Evolutionary conservation across 1,139 yeast species (phyloP), one percentile per base, ranked within the genome.

Genomic region (Lodderomyces oxycetoniae): DNA sequence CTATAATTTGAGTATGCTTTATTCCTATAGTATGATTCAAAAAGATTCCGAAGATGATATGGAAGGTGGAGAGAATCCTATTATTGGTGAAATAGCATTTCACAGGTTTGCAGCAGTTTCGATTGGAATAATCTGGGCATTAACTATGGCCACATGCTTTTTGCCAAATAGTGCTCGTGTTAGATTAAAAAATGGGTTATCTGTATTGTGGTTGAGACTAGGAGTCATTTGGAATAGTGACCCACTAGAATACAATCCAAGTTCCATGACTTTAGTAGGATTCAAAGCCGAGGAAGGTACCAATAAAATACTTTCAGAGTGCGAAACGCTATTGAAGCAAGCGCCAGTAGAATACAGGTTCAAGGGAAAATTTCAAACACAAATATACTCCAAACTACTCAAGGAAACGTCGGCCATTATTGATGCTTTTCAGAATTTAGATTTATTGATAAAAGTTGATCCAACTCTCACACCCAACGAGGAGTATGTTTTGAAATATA

Each of bases 211-310:
- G 95, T 59, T 86, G 29, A 62, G 88, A 34, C 67, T 86, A 67
- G 95, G 95, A 0, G 68, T 85, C 19, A 70, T 79, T n/a, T 85
- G 95, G 95, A 80, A 79, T 46, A 64, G 79, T 44, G 63, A 59
- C 40, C 72, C 72, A 4, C 52, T 68, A 38, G 71, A 63, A 28
- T 65, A 61, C 39, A 41, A 38, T 22, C 47, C 38, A 28, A 53
- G 54, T 15, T 42, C 43, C 4, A 39, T 47, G 32, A 41, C 44
- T 19, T 56, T 77, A 8, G 58, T 65, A 23, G 84, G 85, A 0
- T 55, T 78, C 24, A 67, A 71, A 36, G 81, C 77, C 28, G 67
- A 72, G 34, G 61, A 62, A 38, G 77, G 75, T 1, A 61, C 76
- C 16, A 78, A 79, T 42, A 59, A 62, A 17, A 62, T 81, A n/a